Evolutionary conservation across 2,329 filamentous ascomycete genomes (phyloP).

Genomic region (Phialemoniopsis sp.): DNA sequence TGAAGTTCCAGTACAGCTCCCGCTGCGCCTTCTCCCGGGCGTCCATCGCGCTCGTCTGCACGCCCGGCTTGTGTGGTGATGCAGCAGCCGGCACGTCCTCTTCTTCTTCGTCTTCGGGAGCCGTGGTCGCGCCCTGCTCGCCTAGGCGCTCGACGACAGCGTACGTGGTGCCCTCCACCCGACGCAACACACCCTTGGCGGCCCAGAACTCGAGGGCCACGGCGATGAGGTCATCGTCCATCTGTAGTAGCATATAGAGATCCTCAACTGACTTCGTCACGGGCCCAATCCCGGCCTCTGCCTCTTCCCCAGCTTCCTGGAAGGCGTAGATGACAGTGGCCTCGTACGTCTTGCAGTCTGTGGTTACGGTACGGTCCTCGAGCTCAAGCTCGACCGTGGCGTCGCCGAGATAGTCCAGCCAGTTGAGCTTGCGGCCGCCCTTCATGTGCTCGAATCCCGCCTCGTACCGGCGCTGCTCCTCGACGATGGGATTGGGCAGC

Average conservation of each 20-base stretch:
- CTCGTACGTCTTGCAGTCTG: conserved; percentile 78
- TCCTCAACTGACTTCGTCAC: conserved; percentile 45
- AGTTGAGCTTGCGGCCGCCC: conserved; percentile 78
- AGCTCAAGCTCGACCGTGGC: conserved; percentile 79
- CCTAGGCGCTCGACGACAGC: conserved; percentile 61
- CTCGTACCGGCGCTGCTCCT: conserved; percentile 68
- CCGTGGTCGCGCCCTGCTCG: conserved; percentile 10
- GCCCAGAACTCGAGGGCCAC: conserved; percentile 69
- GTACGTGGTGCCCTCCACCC: conserved; percentile 50
- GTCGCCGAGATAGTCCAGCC: conserved; percentile 78
- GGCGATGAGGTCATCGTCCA: conserved; percentile 69
- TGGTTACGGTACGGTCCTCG: conserved; percentile 69
- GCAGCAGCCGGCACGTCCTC: conserved; percentile 14
- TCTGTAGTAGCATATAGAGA: conserved; percentile 54
- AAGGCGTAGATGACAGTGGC: conserved; percentile 87
- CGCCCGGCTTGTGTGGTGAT: conserved; percentile 6
- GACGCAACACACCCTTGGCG: conserved; percentile 61
- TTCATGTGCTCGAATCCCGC: conserved; percentile 76
- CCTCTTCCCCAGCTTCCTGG: conserved; percentile 31
- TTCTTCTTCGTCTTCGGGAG: conserved; percentile 18
- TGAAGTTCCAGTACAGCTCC: conserved; percentile 82
- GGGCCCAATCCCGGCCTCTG: conserved; percentile 18
- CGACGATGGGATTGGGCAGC: conserved; percentile 53
- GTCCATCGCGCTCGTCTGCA: conserved; percentile 27
- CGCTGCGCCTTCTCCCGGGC: conserved; percentile 59